phyloP scores from a whole-genome alignment of 2,329 filamentous ascomycete genomes.

The Calonectria multiphialidica region DNA sequence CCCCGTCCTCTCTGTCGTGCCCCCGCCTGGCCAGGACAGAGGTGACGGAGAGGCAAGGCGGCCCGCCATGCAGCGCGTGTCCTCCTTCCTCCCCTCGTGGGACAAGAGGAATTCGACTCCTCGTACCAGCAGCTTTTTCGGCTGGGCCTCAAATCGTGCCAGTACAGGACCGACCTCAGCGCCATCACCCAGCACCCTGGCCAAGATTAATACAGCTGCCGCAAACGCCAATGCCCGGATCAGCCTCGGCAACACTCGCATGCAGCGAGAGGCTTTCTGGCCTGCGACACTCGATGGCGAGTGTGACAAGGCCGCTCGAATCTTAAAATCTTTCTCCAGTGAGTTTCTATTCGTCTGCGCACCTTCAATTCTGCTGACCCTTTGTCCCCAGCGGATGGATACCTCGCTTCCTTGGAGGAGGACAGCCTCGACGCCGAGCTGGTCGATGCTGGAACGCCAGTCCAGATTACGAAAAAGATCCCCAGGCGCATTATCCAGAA shows the following conservation, averaged over 20 bases:
- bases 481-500: slow-evolving; percentile 87
- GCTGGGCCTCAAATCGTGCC: slow-evolving; percentile 63
- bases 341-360: slow-evolving; percentile 37
- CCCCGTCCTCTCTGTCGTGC: slow-evolving; percentile 47
- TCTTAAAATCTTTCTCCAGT: slow-evolving; percentile 92
- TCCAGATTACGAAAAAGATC: slow-evolving; percentile 80
- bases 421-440: slow-evolving; percentile 46
- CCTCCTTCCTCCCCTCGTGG: slow-evolving; percentile 58
- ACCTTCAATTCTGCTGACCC: slow-evolving; percentile 31
- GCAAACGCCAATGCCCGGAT: slow-evolving; percentile 44
- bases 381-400: slow-evolving; percentile 63
- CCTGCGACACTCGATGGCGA: slow-evolving; percentile 88
- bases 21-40: slow-evolving; percentile 47
- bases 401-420: slow-evolving; percentile 60
- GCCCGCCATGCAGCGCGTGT: slow-evolving; percentile 58
- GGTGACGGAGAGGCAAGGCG: slow-evolving; percentile 50
- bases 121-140: slow-evolving; percentile 50
- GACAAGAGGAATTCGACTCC: slow-evolving; percentile 55
- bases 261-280: slow-evolving; percentile 79
- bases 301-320: slow-evolving; percentile 90
- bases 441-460: slow-evolving; percentile 60
- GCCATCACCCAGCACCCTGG: slow-evolving; percentile 37
- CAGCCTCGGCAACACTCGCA: slow-evolving; percentile 35
- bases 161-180: slow-evolving; percentile 45
- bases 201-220: slow-evolving; percentile 50